These are phyloP conservation scores for Aspergillus conjunctus DNA, from an alignment of 495 filamentous ascomycete genomes.

Conservation along the genomic window DNA sequence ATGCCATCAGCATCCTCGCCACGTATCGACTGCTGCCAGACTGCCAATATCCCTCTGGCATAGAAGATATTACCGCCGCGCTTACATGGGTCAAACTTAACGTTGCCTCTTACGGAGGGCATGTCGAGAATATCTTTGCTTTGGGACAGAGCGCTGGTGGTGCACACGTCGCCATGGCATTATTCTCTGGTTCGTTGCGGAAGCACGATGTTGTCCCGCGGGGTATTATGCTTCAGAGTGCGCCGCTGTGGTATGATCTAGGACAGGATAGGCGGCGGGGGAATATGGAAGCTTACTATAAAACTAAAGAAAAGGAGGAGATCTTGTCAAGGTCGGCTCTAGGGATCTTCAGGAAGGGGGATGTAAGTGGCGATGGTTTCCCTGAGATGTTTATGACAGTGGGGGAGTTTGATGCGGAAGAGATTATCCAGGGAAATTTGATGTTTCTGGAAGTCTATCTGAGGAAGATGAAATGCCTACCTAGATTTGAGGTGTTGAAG, in stretches of 20 bases:
- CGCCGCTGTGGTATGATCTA: slow-evolving; percentile 13
- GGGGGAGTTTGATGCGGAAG: slow-evolving; percentile 8
- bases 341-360: not conserved
- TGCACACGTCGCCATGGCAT: slow-evolving; percentile 8
- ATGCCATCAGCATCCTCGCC: slow-evolving; percentile 2
- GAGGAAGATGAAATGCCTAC: not conserved
- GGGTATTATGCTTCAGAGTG: slow-evolving; percentile 8
- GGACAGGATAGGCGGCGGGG: not conserved
- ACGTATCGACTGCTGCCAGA: slow-evolving; percentile 13
- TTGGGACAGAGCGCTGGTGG: slow-evolving; percentile 16
- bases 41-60: not conserved
- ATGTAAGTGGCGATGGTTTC: no score
- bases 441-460: slow-evolving; percentile 3
- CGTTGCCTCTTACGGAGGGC: not conserved
- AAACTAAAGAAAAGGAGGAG: not conserved
- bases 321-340: slow-evolving; percentile 1
- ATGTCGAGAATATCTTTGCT: not conserved
- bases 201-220: not conserved
- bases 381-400: slow-evolving; percentile 6
- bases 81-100: slow-evolving; percentile 6
- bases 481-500: slow-evolving; percentile 8
- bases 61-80: slow-evolving; percentile 5
- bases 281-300: slow-evolving; percentile 16
- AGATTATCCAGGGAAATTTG: slow-evolving; percentile 9
- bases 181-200: not conserved